Evolutionary conservation across 805 yeast species (phyloP).

Genomic region (Ogataea parapolymorpha): DNA sequence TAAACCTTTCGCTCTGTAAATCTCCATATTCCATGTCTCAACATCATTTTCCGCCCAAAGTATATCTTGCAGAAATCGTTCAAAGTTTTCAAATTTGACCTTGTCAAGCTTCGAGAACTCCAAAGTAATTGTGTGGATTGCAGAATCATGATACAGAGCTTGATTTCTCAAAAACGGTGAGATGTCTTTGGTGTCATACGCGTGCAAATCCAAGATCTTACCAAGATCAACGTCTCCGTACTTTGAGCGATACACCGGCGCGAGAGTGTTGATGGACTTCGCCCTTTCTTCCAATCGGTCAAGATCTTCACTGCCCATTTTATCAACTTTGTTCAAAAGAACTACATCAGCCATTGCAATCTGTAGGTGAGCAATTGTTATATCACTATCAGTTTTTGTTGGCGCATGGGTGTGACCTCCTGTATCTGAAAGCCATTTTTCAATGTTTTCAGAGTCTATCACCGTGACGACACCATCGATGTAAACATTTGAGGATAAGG

Average conservation of each 20-base stretch:
- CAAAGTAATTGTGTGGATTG: slow-evolving; percentile 44
- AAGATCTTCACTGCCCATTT: slow-evolving; percentile 29
- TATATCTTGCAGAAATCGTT: slow-evolving; percentile 61
- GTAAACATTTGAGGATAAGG: slow-evolving; percentile 75
- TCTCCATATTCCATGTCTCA: slow-evolving; percentile 41
- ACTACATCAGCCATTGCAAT: slow-evolving; percentile 86
- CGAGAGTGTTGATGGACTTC: slow-evolving; percentile 57
- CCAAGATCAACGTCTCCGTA: slow-evolving; percentile 73
- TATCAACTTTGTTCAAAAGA: slow-evolving; percentile 76
- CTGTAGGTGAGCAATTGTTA: slow-evolving; percentile 85
- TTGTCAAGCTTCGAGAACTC: slow-evolving; percentile 39
- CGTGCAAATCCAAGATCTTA: slow-evolving; percentile 70
- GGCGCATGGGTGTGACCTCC: slow-evolving; percentile 67
- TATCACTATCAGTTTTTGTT: slow-evolving; percentile 35
- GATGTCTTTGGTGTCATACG: slow-evolving; percentile 53
- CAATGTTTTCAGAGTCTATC: slow-evolving; percentile 68
- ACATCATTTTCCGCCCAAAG: slow-evolving; percentile 67
- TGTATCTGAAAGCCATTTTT: slow-evolving; percentile 61
- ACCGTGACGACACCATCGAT: slow-evolving; percentile 92
- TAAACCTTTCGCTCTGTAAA: slow-evolving; percentile 82
- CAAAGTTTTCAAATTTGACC: slow-evolving; percentile 45
- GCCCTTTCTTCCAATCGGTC: slow-evolving; percentile 37
- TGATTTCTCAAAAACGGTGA: slow-evolving; percentile 18
- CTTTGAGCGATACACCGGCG: slow-evolving; percentile 62
- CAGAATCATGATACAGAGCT: slow-evolving; percentile 48